These are phyloP conservation scores for Kokia cookei DNA, from an alignment of 441 rosid species.

Conservation along the genomic window DNA sequence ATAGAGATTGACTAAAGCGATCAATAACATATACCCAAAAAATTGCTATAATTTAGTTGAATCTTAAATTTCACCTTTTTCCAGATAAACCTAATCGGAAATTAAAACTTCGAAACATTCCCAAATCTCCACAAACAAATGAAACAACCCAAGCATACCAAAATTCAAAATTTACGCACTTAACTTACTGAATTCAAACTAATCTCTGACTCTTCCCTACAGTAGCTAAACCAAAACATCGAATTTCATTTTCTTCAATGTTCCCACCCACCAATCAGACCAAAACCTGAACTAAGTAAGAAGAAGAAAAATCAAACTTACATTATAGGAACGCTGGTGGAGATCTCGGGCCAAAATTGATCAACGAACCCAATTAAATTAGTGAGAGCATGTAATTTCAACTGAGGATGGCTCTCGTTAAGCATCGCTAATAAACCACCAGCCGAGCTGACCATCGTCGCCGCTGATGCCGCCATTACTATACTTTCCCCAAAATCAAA, in stretches of 20 bases:
- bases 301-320: constrained; percentile 15
- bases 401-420: constrained; percentile 69
- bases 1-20: background rate
- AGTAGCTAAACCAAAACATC: background rate
- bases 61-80: background rate
- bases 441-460: constrained; percentile 83
- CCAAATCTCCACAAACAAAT: background rate
- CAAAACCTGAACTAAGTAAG: background rate
- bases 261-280: constrained; percentile 12
- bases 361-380: constrained; percentile 83
- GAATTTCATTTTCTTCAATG: background rate
- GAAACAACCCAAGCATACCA: background rate
- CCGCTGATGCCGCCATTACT: constrained; percentile 12
- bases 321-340: constrained; percentile 95
- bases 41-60: background rate
- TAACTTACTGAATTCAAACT: background rate
- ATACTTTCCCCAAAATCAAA: background rate
- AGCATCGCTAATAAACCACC: constrained; percentile 95
- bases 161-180: background rate
- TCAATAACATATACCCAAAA: background rate
- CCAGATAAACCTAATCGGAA: background rate
- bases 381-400: constrained; percentile 83
- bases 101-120: background rate
- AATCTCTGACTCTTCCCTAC: background rate
- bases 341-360: constrained; percentile 97